phyloP scores from a whole-genome alignment of 2,329 filamentous ascomycete species.

The Claviceps sp. region DNA sequence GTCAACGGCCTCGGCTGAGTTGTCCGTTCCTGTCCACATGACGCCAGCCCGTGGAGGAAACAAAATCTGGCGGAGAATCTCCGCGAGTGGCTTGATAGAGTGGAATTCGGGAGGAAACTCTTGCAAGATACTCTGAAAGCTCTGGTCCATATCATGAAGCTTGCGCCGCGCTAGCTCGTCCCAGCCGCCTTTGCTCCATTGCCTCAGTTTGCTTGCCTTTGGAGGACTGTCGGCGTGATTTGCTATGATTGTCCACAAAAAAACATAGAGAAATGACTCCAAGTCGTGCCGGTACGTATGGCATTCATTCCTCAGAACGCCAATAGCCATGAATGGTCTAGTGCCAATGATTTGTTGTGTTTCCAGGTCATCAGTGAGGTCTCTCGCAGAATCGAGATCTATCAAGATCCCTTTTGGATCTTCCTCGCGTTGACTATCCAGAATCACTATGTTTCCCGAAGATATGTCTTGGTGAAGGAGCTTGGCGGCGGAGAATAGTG shows the following conservation, averaged over 20 bases:
- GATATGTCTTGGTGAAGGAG: constrained; percentile 10
- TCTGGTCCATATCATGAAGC: constrained; percentile 3
- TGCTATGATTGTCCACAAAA: constrained; percentile 7
- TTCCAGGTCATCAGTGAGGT: constrained; percentile 4
- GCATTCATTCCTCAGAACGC: constrained; percentile 3
- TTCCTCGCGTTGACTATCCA: background rate
- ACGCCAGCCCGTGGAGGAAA: constrained; percentile 9
- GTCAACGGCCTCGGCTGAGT: constrained; percentile 8
- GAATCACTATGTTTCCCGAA: constrained; percentile 10
- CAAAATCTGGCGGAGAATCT: constrained; percentile 9
- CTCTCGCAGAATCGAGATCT: constrained; percentile 10
- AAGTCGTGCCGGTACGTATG: constrained; percentile 16
- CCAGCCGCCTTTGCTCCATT: constrained; percentile 7
- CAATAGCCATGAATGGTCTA: constrained; percentile 15
- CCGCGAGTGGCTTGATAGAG: constrained; percentile 9
- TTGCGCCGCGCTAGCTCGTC: constrained; percentile 6
- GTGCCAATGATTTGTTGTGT: constrained; percentile 7
- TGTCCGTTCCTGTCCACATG: constrained; percentile 8
- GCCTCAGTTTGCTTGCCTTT: constrained; percentile 7
- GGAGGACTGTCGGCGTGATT: constrained; percentile 3
- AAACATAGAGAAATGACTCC: constrained; percentile 16
- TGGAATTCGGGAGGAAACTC: constrained; percentile 10
- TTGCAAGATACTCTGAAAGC: constrained; percentile 8
- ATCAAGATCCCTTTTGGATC: constrained; percentile 9
- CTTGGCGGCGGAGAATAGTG: constrained; percentile 6